Conservation (phyloP, 2,329 filamentous ascomycete genomes). For the Fusarium nanum region DNA sequence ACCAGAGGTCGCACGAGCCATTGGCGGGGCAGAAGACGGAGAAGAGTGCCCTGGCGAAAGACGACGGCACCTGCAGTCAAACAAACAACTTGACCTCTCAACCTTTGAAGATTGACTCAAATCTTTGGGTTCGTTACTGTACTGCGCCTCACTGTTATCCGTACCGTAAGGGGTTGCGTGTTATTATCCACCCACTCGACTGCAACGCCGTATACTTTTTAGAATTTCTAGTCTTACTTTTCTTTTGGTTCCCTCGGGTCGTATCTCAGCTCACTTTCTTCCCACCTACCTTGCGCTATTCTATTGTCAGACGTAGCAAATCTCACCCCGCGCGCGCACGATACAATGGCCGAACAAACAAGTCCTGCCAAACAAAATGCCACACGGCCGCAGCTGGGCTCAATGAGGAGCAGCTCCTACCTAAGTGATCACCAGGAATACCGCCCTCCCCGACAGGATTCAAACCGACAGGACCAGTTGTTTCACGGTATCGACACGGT, state of each 20-base stretch:
- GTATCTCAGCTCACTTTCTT: slow-evolving; percentile 1
- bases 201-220: slow-evolving; percentile 1
- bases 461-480: slow-evolving; percentile 61
- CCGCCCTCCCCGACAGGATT: slow-evolving; percentile 66
- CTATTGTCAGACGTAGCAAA: slow-evolving; percentile 32
- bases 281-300: slow-evolving; percentile 3
- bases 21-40: slow-evolving; percentile 39
- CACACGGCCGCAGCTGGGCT: slow-evolving; percentile 61
- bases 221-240: slow-evolving; percentile 5
- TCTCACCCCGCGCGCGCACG: slow-evolving; percentile 27
- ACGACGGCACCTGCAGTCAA: slow-evolving; percentile 8
- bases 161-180: slow-evolving; percentile 4
- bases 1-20: slow-evolving; percentile 29
- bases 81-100: slow-evolving; percentile 15
- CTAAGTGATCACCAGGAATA: slow-evolving; percentile 73
- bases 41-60: slow-evolving; percentile 33
- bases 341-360: slow-evolving; percentile 50
- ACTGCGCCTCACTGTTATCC: neutral
- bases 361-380: slow-evolving; percentile 50
- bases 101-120: slow-evolving; percentile 33
- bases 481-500: slow-evolving; percentile 73
- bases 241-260: slow-evolving; percentile 1
- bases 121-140: slow-evolving; percentile 27
- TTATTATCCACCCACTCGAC: neutral
- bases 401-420: slow-evolving; percentile 71